These are phyloP conservation scores for Chlamydomonas applanata DNA, from an alignment of 139 green algal species.

Conservation along the genomic window DNA sequence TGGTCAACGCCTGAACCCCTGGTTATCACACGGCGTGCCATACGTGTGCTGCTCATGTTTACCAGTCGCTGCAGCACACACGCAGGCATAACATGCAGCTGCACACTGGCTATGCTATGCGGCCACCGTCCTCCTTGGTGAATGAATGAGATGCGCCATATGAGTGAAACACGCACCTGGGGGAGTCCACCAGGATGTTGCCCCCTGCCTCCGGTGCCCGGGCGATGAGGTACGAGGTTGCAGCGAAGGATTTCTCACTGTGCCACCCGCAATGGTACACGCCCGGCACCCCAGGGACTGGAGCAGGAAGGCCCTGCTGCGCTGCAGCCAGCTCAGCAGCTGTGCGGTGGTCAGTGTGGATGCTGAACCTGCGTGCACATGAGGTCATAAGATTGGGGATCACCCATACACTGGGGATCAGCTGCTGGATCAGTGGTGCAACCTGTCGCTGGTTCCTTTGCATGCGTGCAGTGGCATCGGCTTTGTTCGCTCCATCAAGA, in stretches of 20 bases:
- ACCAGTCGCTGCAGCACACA: no score
- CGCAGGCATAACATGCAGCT: neutral
- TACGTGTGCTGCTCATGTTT: no score
- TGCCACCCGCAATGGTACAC: conserved; percentile 65
- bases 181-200: conserved; percentile 80
- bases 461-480: no score
- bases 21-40: no score
- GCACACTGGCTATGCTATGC: no score
- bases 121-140: no score
- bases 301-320: conserved; percentile 52
- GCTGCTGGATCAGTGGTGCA: neutral
- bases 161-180: no score
- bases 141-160: no score
- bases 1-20: no score
- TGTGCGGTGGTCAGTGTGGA: conserved; percentile 49
- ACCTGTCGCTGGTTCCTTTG: no score
- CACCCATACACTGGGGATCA: neutral
- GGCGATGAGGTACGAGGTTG: conserved; percentile 62
- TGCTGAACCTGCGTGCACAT: conserved; percentile 60
- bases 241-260: conserved; percentile 60
- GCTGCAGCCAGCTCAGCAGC: conserved; percentile 56
- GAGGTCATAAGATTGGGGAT: no score
- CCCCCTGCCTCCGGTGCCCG: conserved; percentile 36
- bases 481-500: no score
- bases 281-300: conserved; percentile 30